These are phyloP conservation scores for Podaxis sp. DNA, from an alignment of 768 basidiomycete species.

Conservation along the genomic window DNA sequence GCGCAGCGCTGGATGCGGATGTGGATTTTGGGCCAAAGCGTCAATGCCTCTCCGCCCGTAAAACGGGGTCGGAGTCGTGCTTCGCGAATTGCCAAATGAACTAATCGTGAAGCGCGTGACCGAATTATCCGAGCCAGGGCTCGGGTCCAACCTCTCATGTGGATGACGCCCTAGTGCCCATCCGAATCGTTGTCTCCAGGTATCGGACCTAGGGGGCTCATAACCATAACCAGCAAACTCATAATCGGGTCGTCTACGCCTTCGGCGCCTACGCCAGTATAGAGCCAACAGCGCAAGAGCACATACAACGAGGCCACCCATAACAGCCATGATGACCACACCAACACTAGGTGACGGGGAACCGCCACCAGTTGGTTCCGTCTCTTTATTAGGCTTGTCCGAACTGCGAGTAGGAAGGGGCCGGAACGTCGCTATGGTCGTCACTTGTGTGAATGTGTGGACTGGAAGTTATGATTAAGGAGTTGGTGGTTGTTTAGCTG, in stretches of 20 bases:
- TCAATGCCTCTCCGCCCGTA: neutral
- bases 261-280: neutral
- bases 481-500: neutral
- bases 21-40: neutral
- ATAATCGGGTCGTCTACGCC: neutral
- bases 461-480: neutral
- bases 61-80: constrained; percentile 1
- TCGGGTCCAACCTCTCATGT: neutral
- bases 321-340: neutral
- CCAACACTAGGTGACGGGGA: neutral
- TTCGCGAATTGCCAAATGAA: neutral
- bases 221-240: neutral
- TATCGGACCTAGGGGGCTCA: neutral
- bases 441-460: constrained; percentile 1
- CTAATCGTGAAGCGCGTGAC: neutral
- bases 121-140: neutral
- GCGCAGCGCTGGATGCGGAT: neutral
- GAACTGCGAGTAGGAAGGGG: neutral
- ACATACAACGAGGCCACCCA: neutral
- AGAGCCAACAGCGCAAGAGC: neutral
- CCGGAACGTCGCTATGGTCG: neutral
- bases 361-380: neutral
- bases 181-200: neutral
- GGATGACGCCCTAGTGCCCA: neutral
- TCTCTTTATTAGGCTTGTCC: neutral